A percentile compares a stretch with the other conserved stretches of the same genome.
These are phyloP conservation scores for Diophrys appendiculata DNA, from an alignment of 73 alveolate species.

Conservation along the genomic window DNA sequence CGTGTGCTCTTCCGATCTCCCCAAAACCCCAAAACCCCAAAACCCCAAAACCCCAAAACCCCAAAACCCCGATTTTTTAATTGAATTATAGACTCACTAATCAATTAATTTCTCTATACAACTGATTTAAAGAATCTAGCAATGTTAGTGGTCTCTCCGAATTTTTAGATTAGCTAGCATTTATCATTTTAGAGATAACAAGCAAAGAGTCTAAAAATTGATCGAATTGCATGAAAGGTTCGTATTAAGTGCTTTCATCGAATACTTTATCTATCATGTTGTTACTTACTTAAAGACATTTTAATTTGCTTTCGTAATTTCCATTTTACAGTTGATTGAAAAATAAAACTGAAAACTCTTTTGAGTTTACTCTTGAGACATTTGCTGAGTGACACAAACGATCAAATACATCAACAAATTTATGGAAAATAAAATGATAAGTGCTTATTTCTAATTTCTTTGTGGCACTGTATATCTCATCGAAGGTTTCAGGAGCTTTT, in stretches of 20 bases:
- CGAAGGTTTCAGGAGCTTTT: background rate
- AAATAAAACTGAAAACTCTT: background rate
- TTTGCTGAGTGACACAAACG: background rate
- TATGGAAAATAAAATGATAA: background rate
- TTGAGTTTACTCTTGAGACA: background rate
- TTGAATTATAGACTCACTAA: too few relatives aligned
- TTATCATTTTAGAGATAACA: too few relatives aligned
- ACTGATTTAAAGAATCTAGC: too few relatives aligned
- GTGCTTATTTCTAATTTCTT: background rate
- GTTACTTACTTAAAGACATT: background rate
- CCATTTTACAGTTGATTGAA: too few relatives aligned
- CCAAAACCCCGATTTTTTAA: too few relatives aligned
- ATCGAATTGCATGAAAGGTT: background rate
- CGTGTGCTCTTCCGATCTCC: too few relatives aligned
- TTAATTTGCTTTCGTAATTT: background rate
- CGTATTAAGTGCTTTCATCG: background rate
- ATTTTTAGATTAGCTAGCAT: too few relatives aligned
- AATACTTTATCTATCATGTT: background rate
- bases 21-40: too few relatives aligned
- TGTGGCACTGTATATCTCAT: background rate
- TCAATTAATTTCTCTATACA: too few relatives aligned
- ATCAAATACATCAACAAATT: background rate
- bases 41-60: too few relatives aligned
- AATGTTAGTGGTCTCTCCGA: too few relatives aligned
- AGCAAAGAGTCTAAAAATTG: background rate